phyloP scores from a whole-genome alignment of 2,329 filamentous ascomycete genomes.

The Helotiales sp. region DNA sequence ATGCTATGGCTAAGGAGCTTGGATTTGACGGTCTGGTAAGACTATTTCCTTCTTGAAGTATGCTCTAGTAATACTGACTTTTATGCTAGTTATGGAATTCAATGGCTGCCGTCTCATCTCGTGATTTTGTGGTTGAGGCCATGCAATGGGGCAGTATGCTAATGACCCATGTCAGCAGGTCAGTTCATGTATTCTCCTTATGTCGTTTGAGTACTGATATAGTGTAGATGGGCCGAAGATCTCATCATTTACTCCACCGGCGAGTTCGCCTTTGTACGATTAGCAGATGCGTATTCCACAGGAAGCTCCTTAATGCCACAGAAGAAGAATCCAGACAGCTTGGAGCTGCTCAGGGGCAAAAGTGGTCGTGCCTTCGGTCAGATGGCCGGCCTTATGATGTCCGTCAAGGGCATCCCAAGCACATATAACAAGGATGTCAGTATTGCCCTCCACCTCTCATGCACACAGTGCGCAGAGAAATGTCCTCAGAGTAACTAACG shows the following conservation, averaged over 20 bases:
- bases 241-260: slow-evolving; percentile 78
- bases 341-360: slow-evolving; percentile 77
- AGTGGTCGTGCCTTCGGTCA: slow-evolving; percentile 75
- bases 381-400: slow-evolving; percentile 78
- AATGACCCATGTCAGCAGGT: slow-evolving; percentile 73
- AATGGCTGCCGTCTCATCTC: slow-evolving; percentile 61
- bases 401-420: slow-evolving; percentile 64
- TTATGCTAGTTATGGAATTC: slow-evolving; percentile 58
- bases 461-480: not conserved
- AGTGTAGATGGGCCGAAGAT: slow-evolving; percentile 69
- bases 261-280: slow-evolving; percentile 68
- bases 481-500: slow-evolving; percentile 11
- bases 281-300: slow-evolving; percentile 80
- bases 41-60: not conserved
- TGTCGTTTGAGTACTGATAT: not conserved
- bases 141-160: slow-evolving; percentile 78
- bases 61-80: not conserved
- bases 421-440: slow-evolving; percentile 83
- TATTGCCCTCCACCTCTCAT: not conserved
- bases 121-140: slow-evolving; percentile 81
- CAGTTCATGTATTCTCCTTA: not conserved
- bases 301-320: slow-evolving; percentile 56
- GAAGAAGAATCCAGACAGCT: slow-evolving; percentile 79
- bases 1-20: slow-evolving; percentile 75
- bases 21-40: slow-evolving; percentile 70